Conservation (phyloP, 202 grass and related monocot genomes). For the Setaria italica region DNA sequence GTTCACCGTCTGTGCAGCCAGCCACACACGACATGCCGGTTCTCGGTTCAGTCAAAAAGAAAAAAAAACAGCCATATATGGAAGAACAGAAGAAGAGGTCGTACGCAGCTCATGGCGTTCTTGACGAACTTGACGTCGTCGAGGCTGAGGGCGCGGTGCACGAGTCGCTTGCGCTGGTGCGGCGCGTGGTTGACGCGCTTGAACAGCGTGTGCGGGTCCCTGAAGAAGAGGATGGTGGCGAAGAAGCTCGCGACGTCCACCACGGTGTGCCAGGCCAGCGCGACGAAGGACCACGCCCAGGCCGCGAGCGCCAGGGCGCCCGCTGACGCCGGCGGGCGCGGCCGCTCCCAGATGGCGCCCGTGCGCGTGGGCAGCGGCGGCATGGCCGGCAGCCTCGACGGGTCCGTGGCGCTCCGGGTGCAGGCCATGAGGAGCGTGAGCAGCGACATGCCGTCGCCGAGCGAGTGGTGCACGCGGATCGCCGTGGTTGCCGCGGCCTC, state of each 20-base stretch:
- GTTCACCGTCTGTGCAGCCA: constrained; percentile 67
- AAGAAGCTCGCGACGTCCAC: constrained; percentile 60
- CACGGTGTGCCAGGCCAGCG: constrained; percentile 71
- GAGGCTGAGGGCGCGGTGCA: constrained; percentile 66
- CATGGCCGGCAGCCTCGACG: constrained; percentile 55
- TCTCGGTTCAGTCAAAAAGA: background rate
- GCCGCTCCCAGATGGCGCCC: constrained; percentile 48
- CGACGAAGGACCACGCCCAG: constrained; percentile 52
- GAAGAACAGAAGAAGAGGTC: background rate
- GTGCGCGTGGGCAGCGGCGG: constrained; percentile 47
- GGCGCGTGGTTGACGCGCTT: constrained; percentile 52
- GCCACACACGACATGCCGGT: background rate
- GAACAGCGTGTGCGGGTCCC: constrained; percentile 73
- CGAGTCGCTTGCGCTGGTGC: constrained; percentile 59
- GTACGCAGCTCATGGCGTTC: constrained; percentile 76
- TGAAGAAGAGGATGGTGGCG: constrained; percentile 56
- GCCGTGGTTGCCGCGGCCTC: constrained; percentile 57
- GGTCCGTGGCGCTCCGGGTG: constrained; percentile 70
- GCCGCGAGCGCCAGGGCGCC: constrained; percentile 30
- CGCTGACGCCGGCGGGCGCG: constrained; percentile 36
- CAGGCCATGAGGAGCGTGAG: constrained; percentile 85
- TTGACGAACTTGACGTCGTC: constrained; percentile 85
- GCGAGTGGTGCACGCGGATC: constrained; percentile 84
- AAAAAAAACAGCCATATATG: no score
- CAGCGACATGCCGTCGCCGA: constrained; percentile 92